Evolutionary conservation across 2,329 filamentous ascomycete species (phyloP).

Genomic region (Xylariomycetidae sp.): DNA sequence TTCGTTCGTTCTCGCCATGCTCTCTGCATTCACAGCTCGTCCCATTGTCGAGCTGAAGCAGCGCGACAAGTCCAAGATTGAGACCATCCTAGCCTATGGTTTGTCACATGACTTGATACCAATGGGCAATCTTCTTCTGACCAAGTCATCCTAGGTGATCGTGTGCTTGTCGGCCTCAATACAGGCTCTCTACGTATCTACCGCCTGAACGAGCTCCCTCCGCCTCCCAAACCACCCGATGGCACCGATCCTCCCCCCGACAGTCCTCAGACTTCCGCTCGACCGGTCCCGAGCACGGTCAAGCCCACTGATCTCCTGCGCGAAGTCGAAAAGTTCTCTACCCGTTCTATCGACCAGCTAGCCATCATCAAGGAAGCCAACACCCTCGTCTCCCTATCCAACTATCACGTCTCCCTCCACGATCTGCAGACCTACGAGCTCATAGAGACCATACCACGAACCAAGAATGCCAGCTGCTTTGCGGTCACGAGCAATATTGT

Average conservation of each 20-base stretch:
- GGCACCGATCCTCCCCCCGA: conserved; percentile 15
- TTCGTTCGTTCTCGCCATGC: no score
- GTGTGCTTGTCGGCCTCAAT: conserved; percentile 86
- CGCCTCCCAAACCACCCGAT: conserved; percentile 33
- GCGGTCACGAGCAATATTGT: conserved; percentile 94
- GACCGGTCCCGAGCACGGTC: conserved; percentile 21
- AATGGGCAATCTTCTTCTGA: conserved; percentile 2
- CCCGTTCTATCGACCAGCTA: conserved; percentile 85
- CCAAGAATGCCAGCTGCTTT: conserved; percentile 84
- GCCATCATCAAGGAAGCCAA: conserved; percentile 94
- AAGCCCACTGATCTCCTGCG: conserved; percentile 78
- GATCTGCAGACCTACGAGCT: conserved; percentile 81
- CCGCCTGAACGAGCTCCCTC: conserved; percentile 68
- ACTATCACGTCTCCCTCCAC: conserved; percentile 83
- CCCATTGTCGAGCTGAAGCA: conserved; percentile 95
- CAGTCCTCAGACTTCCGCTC: conserved; percentile 8
- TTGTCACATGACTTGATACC: conserved; percentile 22
- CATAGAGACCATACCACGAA: conserved; percentile 73
- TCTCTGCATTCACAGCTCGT: conserved; percentile 94
- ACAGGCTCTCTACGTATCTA: conserved; percentile 87
- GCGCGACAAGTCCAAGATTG: conserved; percentile 95
- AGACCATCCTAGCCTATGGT: conserved; percentile 91
- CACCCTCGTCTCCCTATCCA: conserved; percentile 84
- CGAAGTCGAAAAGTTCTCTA: conserved; percentile 91
- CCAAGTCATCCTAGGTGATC: conserved; percentile 58